Conservation (phyloP, 2,329 filamentous ascomycete species). For the Aspergillus brunneoviolaceus region DNA sequence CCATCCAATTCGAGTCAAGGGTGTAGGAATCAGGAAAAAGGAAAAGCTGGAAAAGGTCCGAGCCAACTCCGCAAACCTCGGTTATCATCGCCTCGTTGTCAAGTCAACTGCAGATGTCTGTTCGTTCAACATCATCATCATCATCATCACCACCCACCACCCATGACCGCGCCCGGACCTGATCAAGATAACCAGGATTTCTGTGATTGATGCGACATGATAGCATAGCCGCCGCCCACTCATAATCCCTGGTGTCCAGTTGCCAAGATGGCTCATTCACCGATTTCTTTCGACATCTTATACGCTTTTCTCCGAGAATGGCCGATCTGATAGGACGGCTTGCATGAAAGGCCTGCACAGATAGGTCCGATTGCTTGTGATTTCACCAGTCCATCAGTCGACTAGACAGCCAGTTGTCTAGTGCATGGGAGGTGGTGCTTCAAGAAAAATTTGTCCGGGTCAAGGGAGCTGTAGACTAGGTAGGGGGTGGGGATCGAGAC, state of each 20-base stretch:
- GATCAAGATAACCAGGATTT: background rate
- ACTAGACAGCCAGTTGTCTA: conserved; percentile 12
- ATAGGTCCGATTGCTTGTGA: background rate
- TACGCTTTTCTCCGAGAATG: conserved; percentile 1
- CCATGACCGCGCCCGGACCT: background rate
- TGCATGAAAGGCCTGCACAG: background rate
- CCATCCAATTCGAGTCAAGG: background rate
- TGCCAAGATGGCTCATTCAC: conserved; percentile 13
- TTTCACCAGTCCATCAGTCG: background rate
- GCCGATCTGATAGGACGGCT: background rate
- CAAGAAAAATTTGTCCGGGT: background rate
- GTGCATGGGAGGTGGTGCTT: conserved; percentile 6
- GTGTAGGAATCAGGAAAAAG: background rate
- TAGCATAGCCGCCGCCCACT: background rate
- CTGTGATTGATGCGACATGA: conserved; percentile 6
- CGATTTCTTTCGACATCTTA: conserved; percentile 11
- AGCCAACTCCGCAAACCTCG: background rate
- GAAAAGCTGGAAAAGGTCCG: background rate
- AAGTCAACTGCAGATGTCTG: conserved; percentile 1
- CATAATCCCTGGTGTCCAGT: background rate
- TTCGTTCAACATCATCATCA: background rate
- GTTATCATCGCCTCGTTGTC: background rate
- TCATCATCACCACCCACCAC: background rate
- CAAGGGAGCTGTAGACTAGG: conserved; percentile 2
- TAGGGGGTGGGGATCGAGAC: conserved; percentile 1